Base-by-base conservation (phyloP, 106 monocot genomes). In the Xerophyta viscosa region DNA sequence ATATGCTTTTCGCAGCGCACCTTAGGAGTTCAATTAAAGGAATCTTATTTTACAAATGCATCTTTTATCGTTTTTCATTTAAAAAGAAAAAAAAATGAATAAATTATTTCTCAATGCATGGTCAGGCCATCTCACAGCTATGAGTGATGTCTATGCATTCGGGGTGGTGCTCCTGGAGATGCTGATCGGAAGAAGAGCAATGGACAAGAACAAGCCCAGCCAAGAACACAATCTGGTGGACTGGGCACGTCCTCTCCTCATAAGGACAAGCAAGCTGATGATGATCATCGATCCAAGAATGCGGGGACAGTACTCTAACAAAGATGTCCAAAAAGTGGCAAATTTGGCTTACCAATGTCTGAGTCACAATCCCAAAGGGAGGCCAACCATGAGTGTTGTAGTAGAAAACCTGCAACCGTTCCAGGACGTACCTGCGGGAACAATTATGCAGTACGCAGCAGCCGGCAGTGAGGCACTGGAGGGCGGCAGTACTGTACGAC, bases 161-260 rank as follows among this genome's bases (percentile, higher is more conserved):
- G 84, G 84, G 12, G 84, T 85, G 2, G 84, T 85, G 37, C 75
- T 85, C 21, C 79, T 85, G 1, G 84, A 85, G 72, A 71, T 85
- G 65, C 58, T 85, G 4, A 75, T 79, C 9, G 84, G 79, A 30
- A 59, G 71, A 37, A 71, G 41, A 58, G 71, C 79, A 20, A 48
- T 72, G 20, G 79, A 79, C 50, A 69, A 53, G 61, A 65, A 54
- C 66, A 61, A 69, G 52, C 76, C 84, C 22, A 54, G 65, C 45
- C 64, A 27, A 17, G 71, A 79, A 15, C 64, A 66, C 45, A 85
- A 71, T 46, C 54, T 79, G 1, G 79, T 79, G 0, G 84, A 85
- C 10, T 79, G 75, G 75, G 71, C 75, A 26, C 75, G 79, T 3
- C 79, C 84, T 1, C 62, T 85, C 2, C 53, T 85, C 29, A 69